Evolutionary conservation across 176 grass and related monocot species (phyloP), one percentile per base, ranked within the genome.

Genomic region (Ensete glaucum): DNA sequence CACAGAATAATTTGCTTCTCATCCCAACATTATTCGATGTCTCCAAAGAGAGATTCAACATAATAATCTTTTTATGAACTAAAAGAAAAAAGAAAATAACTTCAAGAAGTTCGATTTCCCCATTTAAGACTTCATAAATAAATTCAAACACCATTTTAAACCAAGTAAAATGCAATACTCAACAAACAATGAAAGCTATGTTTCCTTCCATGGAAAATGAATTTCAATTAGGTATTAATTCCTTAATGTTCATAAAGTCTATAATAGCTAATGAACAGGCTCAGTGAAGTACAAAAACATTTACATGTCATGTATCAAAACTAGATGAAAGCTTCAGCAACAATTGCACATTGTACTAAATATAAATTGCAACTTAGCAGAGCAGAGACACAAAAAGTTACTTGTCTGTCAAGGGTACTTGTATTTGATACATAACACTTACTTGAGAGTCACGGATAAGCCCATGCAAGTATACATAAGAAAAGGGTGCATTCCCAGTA

Each of bases 391-490:
- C 5, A 43, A 43, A 65, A n/a, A 65, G 17, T 24, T 21, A 62
- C 11, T 17, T 24, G 43, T 50, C 15, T n/a, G 9, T 51, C 43
- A 16, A 70, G n/a, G 9, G 8, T 12, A 52, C 34, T 70, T 50
- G 7, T 22, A 9, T 34, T 70, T 12, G 21, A 20, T 21, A 70
- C 43, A 51, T 52, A 51, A 70, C 3, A 84, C 83, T 93, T 77
- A 98, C 94, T 84, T 93, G 86, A 80, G 90, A 84, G 57, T 98
- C 94, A 63, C 90, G 86, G 72, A 98, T 98, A 82, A 98, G 90
- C 72, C 94, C 94, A 82, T 98, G 94, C 68, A 98, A 80, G 87
- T 98, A 98, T 76, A 93, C 88, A 89, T 93, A 93, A 73, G 94
- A 91, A 79, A 98, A 98, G 25, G 90, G 94, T 25, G 87, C 82